Conservation (phyloP, 108 stramenopile genomes). For the Stephanodiscus minutulus region DNA sequence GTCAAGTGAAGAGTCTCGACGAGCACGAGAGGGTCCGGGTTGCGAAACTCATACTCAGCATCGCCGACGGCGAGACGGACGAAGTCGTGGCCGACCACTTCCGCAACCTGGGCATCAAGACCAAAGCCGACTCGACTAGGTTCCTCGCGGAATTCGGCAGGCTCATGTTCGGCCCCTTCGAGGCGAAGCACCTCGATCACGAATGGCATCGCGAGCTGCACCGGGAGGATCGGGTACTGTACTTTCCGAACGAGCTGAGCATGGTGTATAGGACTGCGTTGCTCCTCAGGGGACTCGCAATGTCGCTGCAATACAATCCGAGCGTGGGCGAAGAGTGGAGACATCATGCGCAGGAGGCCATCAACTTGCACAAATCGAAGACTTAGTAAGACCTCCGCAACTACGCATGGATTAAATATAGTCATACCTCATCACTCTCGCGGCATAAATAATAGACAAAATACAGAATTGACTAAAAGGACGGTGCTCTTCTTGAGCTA, state of each 20-base stretch:
- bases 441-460: too few relatives aligned
- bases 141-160: slow-evolving; percentile 71
- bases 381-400: too few relatives aligned
- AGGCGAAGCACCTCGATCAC: slow-evolving; percentile 61
- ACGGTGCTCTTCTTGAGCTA: too few relatives aligned
- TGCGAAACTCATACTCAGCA: slow-evolving; percentile 65
- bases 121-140: slow-evolving; percentile 68
- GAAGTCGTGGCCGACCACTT: slow-evolving; percentile 61
- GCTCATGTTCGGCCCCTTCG: slow-evolving; percentile 74
- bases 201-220: slow-evolving; percentile 69
- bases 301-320: slow-evolving; percentile 73
- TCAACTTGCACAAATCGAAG: slow-evolving; percentile 1
- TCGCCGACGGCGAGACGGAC: slow-evolving; percentile 71
- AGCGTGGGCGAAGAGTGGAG: slow-evolving; percentile 70
- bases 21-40: slow-evolving; percentile 56
- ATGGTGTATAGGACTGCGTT: slow-evolving; percentile 78
- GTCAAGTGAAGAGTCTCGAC: slow-evolving; percentile 68
- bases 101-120: slow-evolving; percentile 66
- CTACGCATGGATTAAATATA: too few relatives aligned
- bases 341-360: slow-evolving; percentile 54
- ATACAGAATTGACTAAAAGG: too few relatives aligned
- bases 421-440: too few relatives aligned
- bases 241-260: slow-evolving; percentile 73
- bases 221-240: slow-evolving; percentile 60
- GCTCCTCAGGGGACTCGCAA: slow-evolving; percentile 68